These are phyloP conservation scores for Lactifluus rugatus DNA, from an alignment of 768 basidiomycete genomes.

Conservation along the genomic window DNA sequence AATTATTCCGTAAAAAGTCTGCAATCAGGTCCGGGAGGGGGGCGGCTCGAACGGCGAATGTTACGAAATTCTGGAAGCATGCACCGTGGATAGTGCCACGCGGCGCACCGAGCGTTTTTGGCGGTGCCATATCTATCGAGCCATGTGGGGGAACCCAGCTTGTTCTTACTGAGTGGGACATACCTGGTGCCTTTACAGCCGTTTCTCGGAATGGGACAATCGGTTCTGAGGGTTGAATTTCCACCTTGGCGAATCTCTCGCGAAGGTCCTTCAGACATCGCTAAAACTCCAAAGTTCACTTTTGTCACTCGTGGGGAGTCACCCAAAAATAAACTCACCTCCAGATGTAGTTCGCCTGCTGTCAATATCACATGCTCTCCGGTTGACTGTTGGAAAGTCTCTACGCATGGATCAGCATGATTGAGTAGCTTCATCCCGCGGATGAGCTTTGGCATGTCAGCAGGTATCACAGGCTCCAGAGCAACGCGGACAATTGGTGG, in stretches of 20 bases:
- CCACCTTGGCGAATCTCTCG: slow-evolving; percentile 88
- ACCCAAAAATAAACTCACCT: slow-evolving; percentile 40
- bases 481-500: slow-evolving; percentile 94
- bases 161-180: slow-evolving; percentile 3
- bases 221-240: slow-evolving; percentile 88
- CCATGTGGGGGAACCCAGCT: background rate
- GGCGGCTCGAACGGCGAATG: slow-evolving; percentile 72
- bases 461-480: slow-evolving; percentile 71
- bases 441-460: slow-evolving; percentile 84
- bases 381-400: slow-evolving; percentile 93
- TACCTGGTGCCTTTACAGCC: slow-evolving; percentile 70
- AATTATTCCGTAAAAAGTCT: slow-evolving; percentile 70
- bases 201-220: slow-evolving; percentile 99
- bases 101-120: slow-evolving; percentile 57
- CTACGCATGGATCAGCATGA: slow-evolving; percentile 94
- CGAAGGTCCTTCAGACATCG: slow-evolving; percentile 93
- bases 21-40: slow-evolving; percentile 68
- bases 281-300: slow-evolving; percentile 30
- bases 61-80: slow-evolving; percentile 60
- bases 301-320: background rate
- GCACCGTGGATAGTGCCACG: slow-evolving; percentile 72
- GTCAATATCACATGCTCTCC: slow-evolving; percentile 96
- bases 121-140: slow-evolving; percentile 72
- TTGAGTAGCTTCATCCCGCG: slow-evolving; percentile 80
- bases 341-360: slow-evolving; percentile 92